Evolutionary conservation across 495 filamentous ascomycete species (phyloP).

Genomic region (Penicillium odoratum): DNA sequence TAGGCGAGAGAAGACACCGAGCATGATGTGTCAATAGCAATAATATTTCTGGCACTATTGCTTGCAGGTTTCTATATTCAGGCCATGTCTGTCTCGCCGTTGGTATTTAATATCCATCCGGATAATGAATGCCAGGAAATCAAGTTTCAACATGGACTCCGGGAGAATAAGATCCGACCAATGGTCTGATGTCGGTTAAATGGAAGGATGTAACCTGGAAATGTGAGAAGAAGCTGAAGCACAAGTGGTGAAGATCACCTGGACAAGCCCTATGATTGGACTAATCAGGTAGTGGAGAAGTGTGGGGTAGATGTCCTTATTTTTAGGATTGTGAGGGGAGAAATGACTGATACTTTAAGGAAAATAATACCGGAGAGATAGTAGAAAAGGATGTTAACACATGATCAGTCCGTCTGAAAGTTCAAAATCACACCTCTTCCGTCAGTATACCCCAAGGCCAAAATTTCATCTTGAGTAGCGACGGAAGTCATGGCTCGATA

Average conservation of each 20-base stretch:
- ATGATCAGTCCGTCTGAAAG: too few relatives aligned
- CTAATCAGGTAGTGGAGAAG: not conserved
- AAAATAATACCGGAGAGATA: too few relatives aligned
- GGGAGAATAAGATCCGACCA: not conserved
- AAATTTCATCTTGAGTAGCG: too few relatives aligned
- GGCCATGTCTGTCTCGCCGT: not conserved
- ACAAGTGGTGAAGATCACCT: not conserved
- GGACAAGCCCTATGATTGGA: not conserved
- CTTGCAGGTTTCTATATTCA: not conserved
- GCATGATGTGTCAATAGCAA: not conserved
- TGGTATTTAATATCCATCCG: conserved; percentile 1
- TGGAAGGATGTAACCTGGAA: not conserved
- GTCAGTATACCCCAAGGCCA: too few relatives aligned
- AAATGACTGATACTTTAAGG: too few relatives aligned
- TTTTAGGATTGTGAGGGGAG: too few relatives aligned
- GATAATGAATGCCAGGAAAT: not conserved
- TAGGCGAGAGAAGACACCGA: not conserved
- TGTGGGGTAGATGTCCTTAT: not conserved
- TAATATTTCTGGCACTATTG: not conserved
- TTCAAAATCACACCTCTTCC: too few relatives aligned
- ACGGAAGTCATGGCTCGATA: too few relatives aligned
- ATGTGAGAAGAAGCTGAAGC: not conserved
- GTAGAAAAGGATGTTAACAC: too few relatives aligned
- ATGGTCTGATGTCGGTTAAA: not conserved
- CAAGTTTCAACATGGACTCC: not conserved